These are phyloP conservation scores for Hymenochaete sp. DNA, from an alignment of 1,284 basidiomycete genomes.

Conservation along the genomic window DNA sequence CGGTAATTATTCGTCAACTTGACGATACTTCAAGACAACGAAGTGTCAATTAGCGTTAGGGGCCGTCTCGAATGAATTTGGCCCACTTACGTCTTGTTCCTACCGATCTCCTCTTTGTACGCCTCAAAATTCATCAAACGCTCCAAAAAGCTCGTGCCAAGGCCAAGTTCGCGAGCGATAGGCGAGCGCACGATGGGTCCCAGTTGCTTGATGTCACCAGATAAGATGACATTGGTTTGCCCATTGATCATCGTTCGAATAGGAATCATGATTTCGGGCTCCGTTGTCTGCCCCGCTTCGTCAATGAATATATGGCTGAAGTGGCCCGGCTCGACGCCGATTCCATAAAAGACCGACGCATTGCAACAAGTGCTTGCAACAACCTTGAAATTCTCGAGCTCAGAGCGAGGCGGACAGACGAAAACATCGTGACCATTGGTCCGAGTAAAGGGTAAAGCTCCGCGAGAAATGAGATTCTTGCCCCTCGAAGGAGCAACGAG, in stretches of 20 bases:
- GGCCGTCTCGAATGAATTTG: background rate
- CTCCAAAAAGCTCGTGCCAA: constrained; percentile 49
- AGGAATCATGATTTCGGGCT: constrained; percentile 49
- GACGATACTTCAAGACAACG: constrained; percentile 30
- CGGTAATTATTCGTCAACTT: constrained; percentile 50
- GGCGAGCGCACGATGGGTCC: constrained; percentile 50
- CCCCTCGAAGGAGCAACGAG: constrained; percentile 55
- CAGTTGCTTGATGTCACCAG: constrained; percentile 56
- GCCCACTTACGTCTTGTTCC: constrained; percentile 34
- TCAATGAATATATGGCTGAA: constrained; percentile 34
- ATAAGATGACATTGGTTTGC: constrained; percentile 46
- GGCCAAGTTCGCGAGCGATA: constrained; percentile 40
- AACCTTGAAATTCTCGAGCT: constrained; percentile 41
- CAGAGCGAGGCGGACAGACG: constrained; percentile 33
- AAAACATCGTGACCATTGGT: constrained; percentile 35
- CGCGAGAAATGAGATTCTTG: constrained; percentile 33
- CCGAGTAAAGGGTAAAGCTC: constrained; percentile 36
- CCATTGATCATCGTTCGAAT: constrained; percentile 46
- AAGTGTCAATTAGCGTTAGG: background rate
- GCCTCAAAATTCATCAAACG: constrained; percentile 41
- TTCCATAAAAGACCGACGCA: constrained; percentile 44
- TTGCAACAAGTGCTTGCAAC: constrained; percentile 56
- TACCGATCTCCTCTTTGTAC: constrained; percentile 34
- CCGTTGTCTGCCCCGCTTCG: constrained; percentile 40
- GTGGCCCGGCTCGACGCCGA: constrained; percentile 35